Base-by-base conservation (phyloP, 257 asterid genomes). In the Fraxinus americana region DNA sequence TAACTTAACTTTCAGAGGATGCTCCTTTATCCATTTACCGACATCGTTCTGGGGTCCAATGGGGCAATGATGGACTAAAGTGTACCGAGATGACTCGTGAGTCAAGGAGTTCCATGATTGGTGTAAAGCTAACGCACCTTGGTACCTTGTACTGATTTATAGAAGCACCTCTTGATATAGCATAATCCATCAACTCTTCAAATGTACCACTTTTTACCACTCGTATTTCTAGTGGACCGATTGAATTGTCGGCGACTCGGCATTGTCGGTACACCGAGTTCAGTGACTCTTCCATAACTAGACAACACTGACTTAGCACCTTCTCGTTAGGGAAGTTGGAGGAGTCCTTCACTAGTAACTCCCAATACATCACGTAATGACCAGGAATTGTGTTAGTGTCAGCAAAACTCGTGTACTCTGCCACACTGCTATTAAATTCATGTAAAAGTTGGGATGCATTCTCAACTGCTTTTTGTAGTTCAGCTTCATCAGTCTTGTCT, bases 121-220 rank as follows among this genome's bases (percentile, higher is more conserved):
- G 76, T 39, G 34, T 34, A 17, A 66, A 48, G 4, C 8, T 78
- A 2, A 80, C 79, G 32, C 88, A 77, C 45, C 88, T 79, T 7
- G 91, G 82, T 70, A 82, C 83, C 68, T 85, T 87, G 77, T 87
- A 87, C 72, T 85, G 91, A 45, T 73, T 41, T 7, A 82, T 80
- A 16, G 83, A 83, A 19, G 86, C 83, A 4, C 89, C 89, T 21
- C 48, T 68, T 1, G 85, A 78, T 34, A 85, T 59, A 1, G 84
- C 90, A 27, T 66, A 57, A 36, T 87, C 86, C 86, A 78, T 73
- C n/a, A 85, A 16, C 52, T 79, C 81, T 71, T 83, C 84, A 36
- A 87, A 87, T 1, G 91, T 85, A 7, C 89, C 88, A 1, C 43
- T 81, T 36, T 61, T 66, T 72, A 85, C 77, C 4, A 87, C 72